Evolutionary conservation across 2,329 filamentous ascomycete species (phyloP).

Genomic region (Endoconidiophora polonica): DNA sequence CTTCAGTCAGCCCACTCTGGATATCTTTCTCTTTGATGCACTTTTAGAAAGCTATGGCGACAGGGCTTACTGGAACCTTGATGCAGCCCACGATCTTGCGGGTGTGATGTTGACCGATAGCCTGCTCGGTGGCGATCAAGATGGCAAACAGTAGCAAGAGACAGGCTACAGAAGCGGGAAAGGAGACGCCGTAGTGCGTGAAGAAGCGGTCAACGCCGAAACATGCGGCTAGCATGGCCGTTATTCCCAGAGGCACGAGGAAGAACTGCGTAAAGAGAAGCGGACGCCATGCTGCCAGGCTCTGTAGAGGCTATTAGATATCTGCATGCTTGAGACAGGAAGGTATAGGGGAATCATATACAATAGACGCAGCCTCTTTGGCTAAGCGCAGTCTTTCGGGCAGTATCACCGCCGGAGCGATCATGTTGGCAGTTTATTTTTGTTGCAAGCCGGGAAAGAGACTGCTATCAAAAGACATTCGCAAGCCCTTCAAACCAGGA

Average conservation of each 20-base stretch:
- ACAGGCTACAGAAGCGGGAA: slow-evolving; percentile 43
- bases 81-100: slow-evolving; percentile 31
- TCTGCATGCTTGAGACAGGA: too few species aligned
- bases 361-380: too few species aligned
- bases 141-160: slow-evolving; percentile 36
- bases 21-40: too few species aligned
- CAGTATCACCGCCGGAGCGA: too few species aligned
- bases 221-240: slow-evolving; percentile 25
- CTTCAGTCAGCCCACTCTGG: background rate
- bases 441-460: too few species aligned
- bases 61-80: slow-evolving; percentile 32
- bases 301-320: background rate
- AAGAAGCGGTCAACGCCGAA: slow-evolving; percentile 29
- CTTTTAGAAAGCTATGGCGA: too few species aligned
- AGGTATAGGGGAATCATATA: too few species aligned
- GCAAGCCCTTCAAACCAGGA: too few species aligned
- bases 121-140: slow-evolving; percentile 29
- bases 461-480: too few species aligned
- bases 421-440: too few species aligned
- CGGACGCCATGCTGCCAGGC: slow-evolving; percentile 1
- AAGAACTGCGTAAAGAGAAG: slow-evolving; percentile 27
- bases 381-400: too few species aligned
- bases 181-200: slow-evolving; percentile 31
- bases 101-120: slow-evolving; percentile 32
- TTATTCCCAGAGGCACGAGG: slow-evolving; percentile 30